Percentiles rank a stretch among this genome's conserved stretches.
phyloP scores from a whole-genome alignment of 352 stramenopile species.

The Pythium monospermum region DNA sequence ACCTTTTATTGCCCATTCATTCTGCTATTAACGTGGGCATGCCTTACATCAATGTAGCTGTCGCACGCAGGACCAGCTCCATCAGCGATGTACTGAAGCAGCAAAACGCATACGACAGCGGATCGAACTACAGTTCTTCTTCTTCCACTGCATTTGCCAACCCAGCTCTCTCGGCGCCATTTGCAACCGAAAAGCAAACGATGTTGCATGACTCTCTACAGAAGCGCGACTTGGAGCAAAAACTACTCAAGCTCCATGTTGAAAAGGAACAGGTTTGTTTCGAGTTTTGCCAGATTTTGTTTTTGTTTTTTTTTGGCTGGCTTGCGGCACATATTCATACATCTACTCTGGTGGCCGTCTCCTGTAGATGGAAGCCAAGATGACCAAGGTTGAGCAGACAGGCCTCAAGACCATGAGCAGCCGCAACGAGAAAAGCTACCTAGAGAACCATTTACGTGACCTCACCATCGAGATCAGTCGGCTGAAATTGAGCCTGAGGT shows the following conservation, averaged over 20 bases:
- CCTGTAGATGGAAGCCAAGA: constrained; percentile 30
- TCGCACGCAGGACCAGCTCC: constrained; percentile 12
- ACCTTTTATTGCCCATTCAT: no score
- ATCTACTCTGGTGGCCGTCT: neutral
- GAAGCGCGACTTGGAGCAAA: constrained; percentile 37
- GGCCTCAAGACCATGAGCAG: constrained; percentile 39
- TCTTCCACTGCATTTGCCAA: constrained; percentile 9
- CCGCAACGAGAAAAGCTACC: constrained; percentile 28
- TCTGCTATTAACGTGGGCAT: no score
- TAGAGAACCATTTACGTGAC: constrained; percentile 25
- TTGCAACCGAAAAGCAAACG: constrained; percentile 40
- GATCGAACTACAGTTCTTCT: neutral
- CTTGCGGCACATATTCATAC: neutral
- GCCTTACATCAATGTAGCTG: constrained; percentile 6
- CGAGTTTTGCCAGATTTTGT: no score
- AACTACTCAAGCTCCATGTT: constrained; percentile 36
- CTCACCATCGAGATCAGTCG: constrained; percentile 29
- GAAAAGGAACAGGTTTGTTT: constrained; percentile 42
- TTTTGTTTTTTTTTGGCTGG: neutral
- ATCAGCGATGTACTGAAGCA: constrained; percentile 15
- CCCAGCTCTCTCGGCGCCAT: constrained; percentile 22
- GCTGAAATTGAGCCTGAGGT: constrained; percentile 31
- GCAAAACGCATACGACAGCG: no score
- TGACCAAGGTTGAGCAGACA: constrained; percentile 37
- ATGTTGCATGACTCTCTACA: constrained; percentile 33